These are phyloP conservation scores for Sindora glabra DNA, from an alignment of 306 rosid genomes.

Conservation along the genomic window DNA sequence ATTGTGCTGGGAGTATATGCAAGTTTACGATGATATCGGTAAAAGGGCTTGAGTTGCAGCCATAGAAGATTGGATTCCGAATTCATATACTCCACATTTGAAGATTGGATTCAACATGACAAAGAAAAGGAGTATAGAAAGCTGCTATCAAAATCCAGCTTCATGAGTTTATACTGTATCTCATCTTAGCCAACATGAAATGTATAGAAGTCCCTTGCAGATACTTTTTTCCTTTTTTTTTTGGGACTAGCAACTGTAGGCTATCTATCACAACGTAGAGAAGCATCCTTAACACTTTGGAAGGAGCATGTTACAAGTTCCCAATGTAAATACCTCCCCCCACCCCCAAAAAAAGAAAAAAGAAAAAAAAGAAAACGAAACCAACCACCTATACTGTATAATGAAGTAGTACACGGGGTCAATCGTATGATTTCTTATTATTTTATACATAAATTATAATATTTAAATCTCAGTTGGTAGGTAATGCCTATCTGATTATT, in stretches of 20 bases:
- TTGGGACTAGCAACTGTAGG: conserved; percentile 18
- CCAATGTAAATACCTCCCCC: background rate
- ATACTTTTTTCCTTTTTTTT: background rate
- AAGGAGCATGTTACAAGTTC: background rate
- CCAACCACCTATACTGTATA: no score
- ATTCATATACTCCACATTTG: background rate
- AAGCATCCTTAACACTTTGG: background rate
- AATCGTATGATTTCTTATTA: no score
- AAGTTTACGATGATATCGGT: conserved; percentile 8
- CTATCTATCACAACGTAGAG: conserved; percentile 13
- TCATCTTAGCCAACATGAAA: conserved; percentile 10
- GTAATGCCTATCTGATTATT: no score
- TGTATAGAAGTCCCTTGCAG: conserved; percentile 12
- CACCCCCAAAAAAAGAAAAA: no score
- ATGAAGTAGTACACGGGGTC: no score
- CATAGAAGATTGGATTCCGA: conserved; percentile 7
- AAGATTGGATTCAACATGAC: conserved; percentile 17
- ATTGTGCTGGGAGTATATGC: conserved; percentile 7
- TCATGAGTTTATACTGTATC: background rate
- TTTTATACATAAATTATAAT: no score
- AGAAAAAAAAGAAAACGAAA: no score
- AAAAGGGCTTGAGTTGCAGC: conserved; percentile 1
- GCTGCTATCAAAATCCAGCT: conserved; percentile 7
- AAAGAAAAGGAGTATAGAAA: conserved; percentile 4
- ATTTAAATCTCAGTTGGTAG: no score